These are phyloP conservation scores for Malassezia yamatoensis DNA, from an alignment of 1,284 basidiomycete species.

Conservation along the genomic window DNA sequence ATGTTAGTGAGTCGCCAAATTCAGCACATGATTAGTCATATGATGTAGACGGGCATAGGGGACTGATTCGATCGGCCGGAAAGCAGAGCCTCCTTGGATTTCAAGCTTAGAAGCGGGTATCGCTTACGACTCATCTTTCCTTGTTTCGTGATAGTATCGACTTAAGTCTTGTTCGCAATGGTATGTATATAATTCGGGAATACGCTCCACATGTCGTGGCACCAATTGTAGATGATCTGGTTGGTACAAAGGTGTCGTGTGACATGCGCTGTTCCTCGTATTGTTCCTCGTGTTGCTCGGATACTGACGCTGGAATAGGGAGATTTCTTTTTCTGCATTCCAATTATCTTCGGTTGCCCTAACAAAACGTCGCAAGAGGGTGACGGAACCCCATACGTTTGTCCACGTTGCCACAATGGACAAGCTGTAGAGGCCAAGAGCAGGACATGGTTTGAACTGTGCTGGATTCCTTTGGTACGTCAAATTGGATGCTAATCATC, in stretches of 20 bases:
- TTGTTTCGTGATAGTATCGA: too few relatives aligned
- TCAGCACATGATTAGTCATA: background rate
- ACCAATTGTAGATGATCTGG: too few relatives aligned
- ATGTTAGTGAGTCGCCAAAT: background rate
- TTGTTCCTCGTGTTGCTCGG: too few relatives aligned
- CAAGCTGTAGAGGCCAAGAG: slow-evolving; percentile 40
- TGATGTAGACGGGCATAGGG: slow-evolving; percentile 3
- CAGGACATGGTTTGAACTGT: slow-evolving; percentile 43
- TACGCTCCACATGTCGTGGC: too few relatives aligned
- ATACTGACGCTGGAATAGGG: background rate
- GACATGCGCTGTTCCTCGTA: too few relatives aligned
- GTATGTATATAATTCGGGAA: too few relatives aligned
- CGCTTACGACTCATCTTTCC: too few relatives aligned
- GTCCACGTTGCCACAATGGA: slow-evolving; percentile 44
- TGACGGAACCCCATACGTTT: slow-evolving; percentile 35
- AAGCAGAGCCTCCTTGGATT: too few relatives aligned
- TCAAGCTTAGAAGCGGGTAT: too few relatives aligned
- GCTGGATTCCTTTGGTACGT: slow-evolving; percentile 41
- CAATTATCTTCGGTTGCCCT: slow-evolving; percentile 42
- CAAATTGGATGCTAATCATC: background rate
- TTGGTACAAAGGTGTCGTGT: too few relatives aligned
- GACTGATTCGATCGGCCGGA: background rate
- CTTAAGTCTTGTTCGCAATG: too few relatives aligned
- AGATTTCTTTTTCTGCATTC: slow-evolving; percentile 39
- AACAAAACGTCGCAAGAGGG: slow-evolving; percentile 45